Percentiles rank a stretch among this genome's conserved stretches.
phyloP scores from a whole-genome alignment of 2,329 filamentous ascomycete species.

The Clarireedia homoeocarpa region DNA sequence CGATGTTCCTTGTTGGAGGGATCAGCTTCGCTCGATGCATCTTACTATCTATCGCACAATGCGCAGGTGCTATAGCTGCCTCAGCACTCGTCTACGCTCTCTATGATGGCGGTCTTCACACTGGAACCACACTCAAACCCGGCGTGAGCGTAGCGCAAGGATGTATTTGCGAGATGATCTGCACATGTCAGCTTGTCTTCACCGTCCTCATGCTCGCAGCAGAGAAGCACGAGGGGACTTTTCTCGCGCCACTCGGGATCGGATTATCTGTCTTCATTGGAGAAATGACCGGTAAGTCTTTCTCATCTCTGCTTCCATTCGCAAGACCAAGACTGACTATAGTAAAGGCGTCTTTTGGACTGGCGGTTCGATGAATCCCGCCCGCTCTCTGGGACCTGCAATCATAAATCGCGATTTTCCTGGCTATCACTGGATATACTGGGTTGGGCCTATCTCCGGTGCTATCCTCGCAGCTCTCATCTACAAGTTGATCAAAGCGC shows the following conservation, averaged over 20 bases:
- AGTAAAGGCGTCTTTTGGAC: slow-evolving; percentile 37
- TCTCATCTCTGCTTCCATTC: too few relatives aligned
- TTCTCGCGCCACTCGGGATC: slow-evolving; percentile 41
- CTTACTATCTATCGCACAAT: slow-evolving; percentile 29
- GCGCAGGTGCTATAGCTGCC: slow-evolving; percentile 31
- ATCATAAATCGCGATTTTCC: slow-evolving; percentile 36
- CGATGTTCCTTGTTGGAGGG: slow-evolving; percentile 32
- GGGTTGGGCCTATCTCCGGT: slow-evolving; percentile 43
- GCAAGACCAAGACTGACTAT: neutral
- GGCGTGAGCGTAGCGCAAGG: slow-evolving; percentile 37
- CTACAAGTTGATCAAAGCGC: slow-evolving; percentile 42
- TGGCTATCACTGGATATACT: slow-evolving; percentile 41
- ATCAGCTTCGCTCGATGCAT: slow-evolving; percentile 28
- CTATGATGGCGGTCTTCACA: slow-evolving; percentile 37
- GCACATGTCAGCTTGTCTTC: slow-evolving; percentile 41
- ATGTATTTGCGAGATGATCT: slow-evolving; percentile 42
- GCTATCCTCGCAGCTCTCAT: slow-evolving; percentile 40
- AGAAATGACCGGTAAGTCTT: slow-evolving; percentile 30
- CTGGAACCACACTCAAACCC: slow-evolving; percentile 34
- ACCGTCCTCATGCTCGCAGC: slow-evolving; percentile 45
- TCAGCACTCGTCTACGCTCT: slow-evolving; percentile 36
- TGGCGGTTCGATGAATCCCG: slow-evolving; percentile 40
- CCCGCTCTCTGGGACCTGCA: slow-evolving; percentile 39
- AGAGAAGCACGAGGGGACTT: slow-evolving; percentile 41
- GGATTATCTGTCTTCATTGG: slow-evolving; percentile 38